These are phyloP conservation scores for Myxozyma sirexii DNA, from an alignment of 805 yeast genomes.

Conservation along the genomic window DNA sequence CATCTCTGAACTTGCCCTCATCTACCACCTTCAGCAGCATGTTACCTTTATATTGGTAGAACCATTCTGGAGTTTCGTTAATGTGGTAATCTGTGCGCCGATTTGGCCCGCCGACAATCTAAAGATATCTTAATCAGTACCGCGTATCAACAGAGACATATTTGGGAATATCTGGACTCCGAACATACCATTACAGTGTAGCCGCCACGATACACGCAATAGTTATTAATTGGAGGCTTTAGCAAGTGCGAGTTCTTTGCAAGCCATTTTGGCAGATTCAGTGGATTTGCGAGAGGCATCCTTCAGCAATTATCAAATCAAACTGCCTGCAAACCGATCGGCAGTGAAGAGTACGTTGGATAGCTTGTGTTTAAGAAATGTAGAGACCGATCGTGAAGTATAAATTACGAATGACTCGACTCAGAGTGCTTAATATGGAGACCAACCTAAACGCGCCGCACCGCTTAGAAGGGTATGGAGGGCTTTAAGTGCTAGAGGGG, in stretches of 20 bases:
- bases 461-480: too few relatives aligned
- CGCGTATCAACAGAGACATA: background rate
- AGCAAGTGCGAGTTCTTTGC: slow-evolving; percentile 71
- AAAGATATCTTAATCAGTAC: background rate
- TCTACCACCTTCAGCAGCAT: slow-evolving; percentile 86
- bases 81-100: slow-evolving; percentile 91
- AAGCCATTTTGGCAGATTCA: slow-evolving; percentile 80
- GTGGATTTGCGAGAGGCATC: slow-evolving; percentile 49
- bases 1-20: slow-evolving; percentile 72
- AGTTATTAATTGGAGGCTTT: slow-evolving; percentile 92
- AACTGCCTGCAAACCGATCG: too few relatives aligned
- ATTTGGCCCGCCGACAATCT: slow-evolving; percentile 92
- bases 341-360: too few relatives aligned
- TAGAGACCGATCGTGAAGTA: too few relatives aligned
- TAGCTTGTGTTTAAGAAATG: too few relatives aligned
- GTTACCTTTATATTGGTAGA: slow-evolving; percentile 79
- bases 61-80: slow-evolving; percentile 93
- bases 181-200: slow-evolving; percentile 76
- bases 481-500: too few relatives aligned
- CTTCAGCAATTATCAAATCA: background rate
- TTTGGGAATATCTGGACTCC: background rate
- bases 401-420: background rate
- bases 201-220: slow-evolving; percentile 86
- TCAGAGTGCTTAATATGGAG: background rate
- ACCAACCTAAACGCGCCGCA: background rate